Evolutionary conservation across 441 rosid genomes (phyloP), one percentile per base, ranked within the genome.

Genomic region (Gossypium schwendimanii): DNA sequence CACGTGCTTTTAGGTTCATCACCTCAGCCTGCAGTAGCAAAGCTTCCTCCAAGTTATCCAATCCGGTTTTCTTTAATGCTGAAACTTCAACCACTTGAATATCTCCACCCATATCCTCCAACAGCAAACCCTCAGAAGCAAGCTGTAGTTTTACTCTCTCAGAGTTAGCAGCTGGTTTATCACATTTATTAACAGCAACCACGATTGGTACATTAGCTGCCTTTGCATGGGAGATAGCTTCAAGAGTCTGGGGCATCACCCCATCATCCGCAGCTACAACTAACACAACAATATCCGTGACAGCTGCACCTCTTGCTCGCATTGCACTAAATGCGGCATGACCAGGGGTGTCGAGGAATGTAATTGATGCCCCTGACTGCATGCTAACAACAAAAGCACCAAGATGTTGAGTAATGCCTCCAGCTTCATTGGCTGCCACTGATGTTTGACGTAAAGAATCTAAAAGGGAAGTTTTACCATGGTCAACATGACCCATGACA

Each of bases 201-300:
- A 95, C 96, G 65, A 93, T 83, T 0, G 97, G 92, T 63, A 91
- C 98, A 78, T 91, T 85, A 18, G 98, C 97, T 14, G 75, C 87
- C 81, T 87, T 89, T 75, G 96, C 99, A 71, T 95, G 96, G 17
- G 89, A 77, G 72, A 95, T 87, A 64, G 98, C 94, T 78, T 94
- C 99, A 3, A 85, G 87, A 7, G 98, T 94, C 84, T 94, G 98
- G 23, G 98, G 98, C 97, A 92, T 91, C 77, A 92, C 91, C 64
- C 98, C 95, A 77, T 92, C 98, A 85, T 89, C 98, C 26, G 97
- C 97, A 74, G 96, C 99, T 26, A 89, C 96, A 33, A 95, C 98
- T 76, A 92, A 86, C 77, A 95, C 99, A 71, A 92, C 97, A 60
- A 92, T 79, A 81, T 86, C 97, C 21, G 94, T 92, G 78, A 89